These are phyloP conservation scores for Suhomyces sp. DNA, from an alignment of 805 yeast species.

Conservation along the genomic window DNA sequence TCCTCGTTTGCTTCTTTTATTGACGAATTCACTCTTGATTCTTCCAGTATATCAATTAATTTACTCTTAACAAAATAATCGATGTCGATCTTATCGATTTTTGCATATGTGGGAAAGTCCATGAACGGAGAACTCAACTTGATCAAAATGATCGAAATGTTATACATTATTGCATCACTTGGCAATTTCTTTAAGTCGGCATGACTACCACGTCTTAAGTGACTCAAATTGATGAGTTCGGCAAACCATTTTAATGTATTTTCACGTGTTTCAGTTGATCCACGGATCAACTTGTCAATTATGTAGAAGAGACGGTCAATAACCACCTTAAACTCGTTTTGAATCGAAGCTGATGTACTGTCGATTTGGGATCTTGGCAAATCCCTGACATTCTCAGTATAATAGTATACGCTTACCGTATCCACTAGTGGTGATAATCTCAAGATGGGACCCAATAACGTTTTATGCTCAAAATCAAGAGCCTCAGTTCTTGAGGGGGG, in stretches of 20 bases:
- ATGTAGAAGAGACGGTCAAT: conserved; percentile 67
- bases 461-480: conserved; percentile 53
- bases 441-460: conserved; percentile 77
- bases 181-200: conserved; percentile 66
- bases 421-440: conserved; percentile 70
- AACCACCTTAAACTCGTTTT: conserved; percentile 59
- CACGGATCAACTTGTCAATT: conserved; percentile 72
- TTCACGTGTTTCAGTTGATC: conserved; percentile 62
- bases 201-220: conserved; percentile 83
- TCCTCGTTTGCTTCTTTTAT: conserved; percentile 64
- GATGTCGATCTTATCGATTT: conserved; percentile 74
- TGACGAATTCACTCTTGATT: conserved; percentile 80
- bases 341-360: conserved; percentile 57
- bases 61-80: conserved; percentile 56
- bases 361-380: conserved; percentile 40
- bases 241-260: conserved; percentile 69
- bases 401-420: conserved; percentile 47
- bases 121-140: conserved; percentile 82
- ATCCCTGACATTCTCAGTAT: conserved; percentile 26
- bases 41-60: conserved; percentile 69
- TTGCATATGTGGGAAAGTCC: conserved; percentile 56
- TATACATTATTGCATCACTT: conserved; percentile 79
- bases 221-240: conserved; percentile 74
- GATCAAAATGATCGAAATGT: conserved; percentile 64
- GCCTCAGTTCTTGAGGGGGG: conserved; percentile 44